A percentile compares a stretch with the other conserved stretches of the same genome.
Evolutionary conservation across 306 rosid genomes (phyloP).

Genomic region (Quercus alba): DNA sequence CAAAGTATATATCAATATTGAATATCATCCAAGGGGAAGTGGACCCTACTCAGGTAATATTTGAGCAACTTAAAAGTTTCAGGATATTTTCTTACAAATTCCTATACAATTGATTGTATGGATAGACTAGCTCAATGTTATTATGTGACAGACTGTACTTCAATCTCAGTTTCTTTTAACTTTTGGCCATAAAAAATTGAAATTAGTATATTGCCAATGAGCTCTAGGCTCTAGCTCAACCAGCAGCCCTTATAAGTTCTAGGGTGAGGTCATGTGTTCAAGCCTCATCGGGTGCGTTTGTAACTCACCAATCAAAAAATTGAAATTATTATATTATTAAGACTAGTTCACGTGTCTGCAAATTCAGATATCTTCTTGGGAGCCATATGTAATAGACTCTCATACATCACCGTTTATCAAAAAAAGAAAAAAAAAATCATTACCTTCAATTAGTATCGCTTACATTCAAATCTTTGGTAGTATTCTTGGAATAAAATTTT

Average conservation of each 20-base stretch:
- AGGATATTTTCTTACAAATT: not conserved
- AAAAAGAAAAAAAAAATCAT: not conserved
- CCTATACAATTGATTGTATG: not conserved
- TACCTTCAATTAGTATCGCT: not conserved
- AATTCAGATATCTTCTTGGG: not conserved
- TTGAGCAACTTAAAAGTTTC: not conserved
- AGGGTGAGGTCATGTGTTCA: too few relatives aligned
- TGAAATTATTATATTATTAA: not conserved
- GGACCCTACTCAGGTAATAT: constrained; percentile 92
- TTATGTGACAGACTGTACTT: not conserved
- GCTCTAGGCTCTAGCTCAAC: too few relatives aligned
- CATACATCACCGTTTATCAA: not conserved
- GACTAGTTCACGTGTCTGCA: not conserved
- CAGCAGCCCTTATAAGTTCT: too few relatives aligned
- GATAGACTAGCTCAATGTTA: not conserved
- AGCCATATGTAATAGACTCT: not conserved
- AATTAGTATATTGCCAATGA: too few relatives aligned
- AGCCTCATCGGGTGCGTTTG: too few relatives aligned
- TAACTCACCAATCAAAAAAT: too few relatives aligned
- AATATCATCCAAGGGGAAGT: constrained; percentile 99
- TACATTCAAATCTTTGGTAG: not conserved
- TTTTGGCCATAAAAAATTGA: not conserved
- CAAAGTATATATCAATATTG: constrained; percentile 94
- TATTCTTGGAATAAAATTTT: not conserved
- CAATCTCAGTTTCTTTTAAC: not conserved